These are phyloP conservation scores for Xylaria flabelliformis DNA, from an alignment of 495 filamentous ascomycete genomes.

Conservation along the genomic window DNA sequence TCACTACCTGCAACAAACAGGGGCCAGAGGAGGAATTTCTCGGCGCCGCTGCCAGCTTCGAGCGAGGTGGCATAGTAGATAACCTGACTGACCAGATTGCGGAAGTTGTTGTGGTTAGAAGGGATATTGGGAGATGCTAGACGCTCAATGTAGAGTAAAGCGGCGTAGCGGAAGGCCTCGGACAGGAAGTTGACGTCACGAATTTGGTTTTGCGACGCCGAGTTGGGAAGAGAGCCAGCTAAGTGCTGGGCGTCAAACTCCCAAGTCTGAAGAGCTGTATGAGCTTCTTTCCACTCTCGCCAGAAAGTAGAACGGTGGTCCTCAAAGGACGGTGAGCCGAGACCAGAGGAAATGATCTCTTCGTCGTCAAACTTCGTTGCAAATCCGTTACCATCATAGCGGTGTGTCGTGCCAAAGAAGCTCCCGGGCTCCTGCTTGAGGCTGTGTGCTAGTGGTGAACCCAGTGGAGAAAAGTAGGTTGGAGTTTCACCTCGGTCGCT, in stretches of 20 bases:
- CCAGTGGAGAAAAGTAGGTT: slow-evolving; percentile 43
- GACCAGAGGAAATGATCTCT: slow-evolving; percentile 41
- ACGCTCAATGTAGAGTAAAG: slow-evolving; percentile 89
- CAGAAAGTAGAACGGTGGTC: slow-evolving; percentile 72
- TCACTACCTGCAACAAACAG: slow-evolving; percentile 91
- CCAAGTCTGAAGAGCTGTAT: slow-evolving; percentile 79
- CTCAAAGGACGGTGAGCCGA: slow-evolving; percentile 51
- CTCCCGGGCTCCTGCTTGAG: slow-evolving; percentile 54
- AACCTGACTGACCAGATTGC: slow-evolving; percentile 79
- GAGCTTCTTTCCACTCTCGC: slow-evolving; percentile 84
- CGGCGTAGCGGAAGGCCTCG: slow-evolving; percentile 88
- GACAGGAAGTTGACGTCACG: slow-evolving; percentile 68
- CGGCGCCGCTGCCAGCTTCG: slow-evolving; percentile 65
- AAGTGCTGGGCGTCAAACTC: slow-evolving; percentile 66
- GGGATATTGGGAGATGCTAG: slow-evolving; percentile 79
- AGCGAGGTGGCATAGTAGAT: slow-evolving; percentile 82
- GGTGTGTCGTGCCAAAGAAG: slow-evolving; percentile 43
- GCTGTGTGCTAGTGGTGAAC: slow-evolving; percentile 51
- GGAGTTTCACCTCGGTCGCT: slow-evolving; percentile 36
- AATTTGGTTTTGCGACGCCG: slow-evolving; percentile 54
- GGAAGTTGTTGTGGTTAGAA: slow-evolving; percentile 78
- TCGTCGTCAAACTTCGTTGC: slow-evolving; percentile 56
- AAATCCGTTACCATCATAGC: slow-evolving; percentile 71
- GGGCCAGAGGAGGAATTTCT: slow-evolving; percentile 94
- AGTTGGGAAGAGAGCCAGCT: slow-evolving; percentile 50